phyloP scores from a whole-genome alignment of 2,329 filamentous ascomycete species.

The Blastomyces silverae region DNA sequence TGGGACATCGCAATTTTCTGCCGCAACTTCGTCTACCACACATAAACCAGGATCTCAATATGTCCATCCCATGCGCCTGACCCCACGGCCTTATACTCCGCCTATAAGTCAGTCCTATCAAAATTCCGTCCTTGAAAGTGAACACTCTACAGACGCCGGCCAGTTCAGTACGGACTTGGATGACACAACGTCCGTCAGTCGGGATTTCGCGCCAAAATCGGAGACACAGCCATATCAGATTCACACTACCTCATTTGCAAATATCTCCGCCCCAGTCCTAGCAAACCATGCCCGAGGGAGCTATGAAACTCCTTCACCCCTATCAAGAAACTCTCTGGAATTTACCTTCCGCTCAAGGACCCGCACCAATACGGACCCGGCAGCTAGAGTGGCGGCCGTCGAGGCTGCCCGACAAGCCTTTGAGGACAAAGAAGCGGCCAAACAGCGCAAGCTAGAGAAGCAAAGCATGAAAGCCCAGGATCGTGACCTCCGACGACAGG shows the following conservation, averaged over 20 bases:
- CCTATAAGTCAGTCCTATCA: slow-evolving; percentile 47
- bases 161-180: slow-evolving; percentile 30
- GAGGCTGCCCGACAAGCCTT: slow-evolving; percentile 52
- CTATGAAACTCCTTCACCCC: slow-evolving; percentile 47
- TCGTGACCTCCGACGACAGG: slow-evolving; percentile 39
- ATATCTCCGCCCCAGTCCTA: slow-evolving; percentile 29
- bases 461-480: slow-evolving; percentile 46
- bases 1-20: slow-evolving; percentile 50
- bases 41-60: slow-evolving; percentile 47
- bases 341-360: slow-evolving; percentile 47
- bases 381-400: slow-evolving; percentile 50
- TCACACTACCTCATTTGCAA: slow-evolving; percentile 39
- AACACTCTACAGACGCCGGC: slow-evolving; percentile 37
- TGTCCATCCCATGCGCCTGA: slow-evolving; percentile 51
- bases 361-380: slow-evolving; percentile 45
- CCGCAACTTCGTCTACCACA: slow-evolving; percentile 38
- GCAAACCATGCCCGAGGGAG: slow-evolving; percentile 46
- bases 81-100: slow-evolving; percentile 49
- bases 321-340: slow-evolving; percentile 52
- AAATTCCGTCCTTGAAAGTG: slow-evolving; percentile 43
- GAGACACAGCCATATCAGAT: slow-evolving; percentile 35
- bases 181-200: slow-evolving; percentile 12
- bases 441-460: slow-evolving; percentile 49
- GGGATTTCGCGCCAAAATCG: slow-evolving; percentile 30
- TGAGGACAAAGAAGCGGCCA: slow-evolving; percentile 53